Evolutionary conservation across 139 green algal genomes (phyloP).

Genomic region (Chlorella sp.): DNA sequence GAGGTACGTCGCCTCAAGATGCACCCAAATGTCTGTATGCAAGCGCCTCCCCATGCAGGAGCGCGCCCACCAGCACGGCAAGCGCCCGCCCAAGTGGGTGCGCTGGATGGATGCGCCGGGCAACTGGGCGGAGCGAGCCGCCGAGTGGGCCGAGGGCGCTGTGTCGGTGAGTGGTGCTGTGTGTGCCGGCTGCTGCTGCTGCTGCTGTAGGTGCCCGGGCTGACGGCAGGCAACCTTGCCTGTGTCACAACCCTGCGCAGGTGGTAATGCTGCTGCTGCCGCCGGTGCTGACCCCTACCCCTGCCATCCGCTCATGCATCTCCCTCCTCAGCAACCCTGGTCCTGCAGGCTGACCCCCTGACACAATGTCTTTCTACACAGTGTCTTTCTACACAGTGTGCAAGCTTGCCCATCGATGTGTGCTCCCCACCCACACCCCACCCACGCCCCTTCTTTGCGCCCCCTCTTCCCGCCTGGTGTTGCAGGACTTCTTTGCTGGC

Average conservation of each 20-base stretch:
- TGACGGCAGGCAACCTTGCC: not conserved
- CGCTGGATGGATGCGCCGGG: conserved; percentile 20
- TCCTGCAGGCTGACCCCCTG: too few relatives aligned
- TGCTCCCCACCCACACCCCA: too few relatives aligned
- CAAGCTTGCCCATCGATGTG: too few relatives aligned
- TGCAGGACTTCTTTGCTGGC: conserved; percentile 9
- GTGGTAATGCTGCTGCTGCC: not conserved
- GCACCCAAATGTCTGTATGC: too few relatives aligned
- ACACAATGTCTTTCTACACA: too few relatives aligned
- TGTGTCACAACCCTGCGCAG: not conserved
- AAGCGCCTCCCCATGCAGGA: conserved; percentile 27
- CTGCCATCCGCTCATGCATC: not conserved
- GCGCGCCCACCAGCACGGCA: conserved; percentile 22
- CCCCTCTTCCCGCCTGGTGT: too few relatives aligned
- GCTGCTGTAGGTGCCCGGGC: not conserved
- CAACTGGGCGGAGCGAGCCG: not conserved
- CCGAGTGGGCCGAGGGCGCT: not conserved
- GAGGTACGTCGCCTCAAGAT: too few relatives aligned
- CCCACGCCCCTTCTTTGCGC: not conserved
- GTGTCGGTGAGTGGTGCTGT: not conserved
- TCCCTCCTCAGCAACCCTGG: not conserved
- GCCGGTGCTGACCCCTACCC: not conserved
- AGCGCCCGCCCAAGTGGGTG: conserved; percentile 21
- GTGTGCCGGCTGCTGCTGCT: not conserved
- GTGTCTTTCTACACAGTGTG: too few relatives aligned